phyloP scores from a whole-genome alignment of 371 early-diverging fungal genomes.

The Rhizopus arrhizus region DNA sequence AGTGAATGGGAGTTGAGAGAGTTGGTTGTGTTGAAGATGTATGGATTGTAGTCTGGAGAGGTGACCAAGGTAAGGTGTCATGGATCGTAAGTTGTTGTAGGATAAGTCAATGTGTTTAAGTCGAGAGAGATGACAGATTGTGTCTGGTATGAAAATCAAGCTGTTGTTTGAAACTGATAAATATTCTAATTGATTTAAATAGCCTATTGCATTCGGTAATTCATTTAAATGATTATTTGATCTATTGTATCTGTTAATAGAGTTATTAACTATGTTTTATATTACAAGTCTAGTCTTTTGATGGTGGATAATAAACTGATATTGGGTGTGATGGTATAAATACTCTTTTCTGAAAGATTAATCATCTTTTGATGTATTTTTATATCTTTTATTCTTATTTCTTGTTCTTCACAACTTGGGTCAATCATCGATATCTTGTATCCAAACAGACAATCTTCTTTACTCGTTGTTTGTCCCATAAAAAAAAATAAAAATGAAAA shows the following conservation, averaged over 20 bases:
- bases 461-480: slow-evolving; percentile 11
- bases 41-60: slow-evolving; percentile 32
- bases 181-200: slow-evolving; percentile 58
- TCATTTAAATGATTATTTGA: slow-evolving; percentile 60
- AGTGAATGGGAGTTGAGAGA: slow-evolving; percentile 55
- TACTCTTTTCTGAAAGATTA: slow-evolving; percentile 15
- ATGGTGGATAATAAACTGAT: slow-evolving; percentile 31
- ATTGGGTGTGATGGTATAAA: slow-evolving; percentile 19
- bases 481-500: not conserved
- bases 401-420: not conserved
- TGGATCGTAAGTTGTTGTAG: slow-evolving; percentile 46
- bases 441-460: not conserved
- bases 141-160: slow-evolving; percentile 61
- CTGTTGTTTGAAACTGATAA: slow-evolving; percentile 63
- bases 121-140: slow-evolving; percentile 62
- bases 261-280: not conserved
- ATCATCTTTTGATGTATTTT: slow-evolving; percentile 3
- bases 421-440: not conserved
- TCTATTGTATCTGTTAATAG: slow-evolving; percentile 19
- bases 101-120: slow-evolving; percentile 59
- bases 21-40: slow-evolving; percentile 22
- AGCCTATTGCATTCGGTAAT: slow-evolving; percentile 69
- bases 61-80: slow-evolving; percentile 50
- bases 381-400: not conserved
- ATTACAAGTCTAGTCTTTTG: slow-evolving; percentile 32